These are phyloP conservation scores for Trametes meyenii DNA, from an alignment of 768 basidiomycete genomes.

Conservation along the genomic window DNA sequence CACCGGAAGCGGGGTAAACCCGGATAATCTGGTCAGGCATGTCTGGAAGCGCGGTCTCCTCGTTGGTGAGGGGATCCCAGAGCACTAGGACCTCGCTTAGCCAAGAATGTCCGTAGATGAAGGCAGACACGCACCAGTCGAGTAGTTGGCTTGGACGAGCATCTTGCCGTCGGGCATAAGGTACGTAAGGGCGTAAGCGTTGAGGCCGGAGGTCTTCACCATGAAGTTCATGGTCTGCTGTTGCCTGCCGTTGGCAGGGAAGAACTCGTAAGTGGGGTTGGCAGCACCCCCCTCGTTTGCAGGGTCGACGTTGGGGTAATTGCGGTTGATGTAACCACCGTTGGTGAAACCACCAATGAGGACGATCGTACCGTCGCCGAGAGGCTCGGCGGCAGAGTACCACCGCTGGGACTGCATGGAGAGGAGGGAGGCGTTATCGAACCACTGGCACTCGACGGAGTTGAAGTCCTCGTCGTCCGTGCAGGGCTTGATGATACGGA, in stretches of 20 bases:
- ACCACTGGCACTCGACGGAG: constrained; percentile 64
- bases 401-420: constrained; percentile 72
- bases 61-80: constrained; percentile 57
- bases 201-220: constrained; percentile 71
- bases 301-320: constrained; percentile 70
- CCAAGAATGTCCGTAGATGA: constrained; percentile 11
- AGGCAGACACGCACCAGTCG: constrained; percentile 55
- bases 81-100: constrained; percentile 37
- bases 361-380: constrained; percentile 75
- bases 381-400: constrained; percentile 78
- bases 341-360: constrained; percentile 82
- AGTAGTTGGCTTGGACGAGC: constrained; percentile 82
- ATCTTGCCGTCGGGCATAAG: constrained; percentile 77
- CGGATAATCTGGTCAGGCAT: constrained; percentile 78
- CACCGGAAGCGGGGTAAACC: constrained; percentile 90
- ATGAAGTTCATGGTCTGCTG: constrained; percentile 68
- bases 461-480: constrained; percentile 43
- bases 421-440: constrained; percentile 62
- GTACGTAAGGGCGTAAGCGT: constrained; percentile 75
- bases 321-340: constrained; percentile 81
- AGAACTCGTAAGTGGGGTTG: constrained; percentile 85
- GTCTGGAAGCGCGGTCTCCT: constrained; percentile 63
- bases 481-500: constrained; percentile 85
- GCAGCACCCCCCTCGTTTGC: constrained; percentile 65
- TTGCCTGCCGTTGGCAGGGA: constrained; percentile 55